Conservation (phyloP, 495 filamentous ascomycete genomes). For the Hyaloscypha finlandica region DNA sequence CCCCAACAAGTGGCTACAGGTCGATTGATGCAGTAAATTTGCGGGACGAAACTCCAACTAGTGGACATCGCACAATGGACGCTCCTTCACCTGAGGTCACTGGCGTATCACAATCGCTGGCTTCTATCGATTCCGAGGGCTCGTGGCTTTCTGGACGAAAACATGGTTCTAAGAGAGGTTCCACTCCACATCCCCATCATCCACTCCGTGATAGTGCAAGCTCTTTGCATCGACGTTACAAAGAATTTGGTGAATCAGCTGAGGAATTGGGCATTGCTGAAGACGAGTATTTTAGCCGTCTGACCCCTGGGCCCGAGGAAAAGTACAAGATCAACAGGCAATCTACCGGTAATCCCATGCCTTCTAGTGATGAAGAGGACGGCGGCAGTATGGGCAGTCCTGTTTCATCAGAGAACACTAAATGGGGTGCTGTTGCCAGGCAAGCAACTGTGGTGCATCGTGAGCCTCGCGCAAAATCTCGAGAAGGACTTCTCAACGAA, state of each 20-base stretch:
- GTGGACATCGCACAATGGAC: constrained; percentile 32
- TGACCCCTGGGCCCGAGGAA: constrained; percentile 49
- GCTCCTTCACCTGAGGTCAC: constrained; percentile 39
- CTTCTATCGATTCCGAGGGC: constrained; percentile 75
- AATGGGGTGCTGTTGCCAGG: constrained; percentile 50
- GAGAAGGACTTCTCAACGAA: constrained; percentile 32
- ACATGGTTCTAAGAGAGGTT: constrained; percentile 43
- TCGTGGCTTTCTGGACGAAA: constrained; percentile 82
- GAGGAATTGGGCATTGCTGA: constrained; percentile 65
- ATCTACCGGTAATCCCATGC: constrained; percentile 29
- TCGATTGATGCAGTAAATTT: constrained; percentile 38
- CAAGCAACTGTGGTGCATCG: constrained; percentile 54
- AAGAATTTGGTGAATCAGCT: constrained; percentile 49
- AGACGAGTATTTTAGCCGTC: constrained; percentile 63
- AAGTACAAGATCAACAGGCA: constrained; percentile 23
- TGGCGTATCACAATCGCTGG: constrained; percentile 55
- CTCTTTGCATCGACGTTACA: constrained; percentile 44
- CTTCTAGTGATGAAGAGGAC: constrained; percentile 35
- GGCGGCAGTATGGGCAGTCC: constrained; percentile 30
- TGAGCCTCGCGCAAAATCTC: constrained; percentile 55
- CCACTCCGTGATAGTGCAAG: constrained; percentile 42
- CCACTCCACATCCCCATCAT: constrained; percentile 32
- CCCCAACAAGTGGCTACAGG: constrained; percentile 46
- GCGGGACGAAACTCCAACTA: constrained; percentile 33
- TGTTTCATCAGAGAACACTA: constrained; percentile 23